Conservation (phyloP, 2,329 filamentous ascomycete genomes). For the Phialophora chinensis region DNA sequence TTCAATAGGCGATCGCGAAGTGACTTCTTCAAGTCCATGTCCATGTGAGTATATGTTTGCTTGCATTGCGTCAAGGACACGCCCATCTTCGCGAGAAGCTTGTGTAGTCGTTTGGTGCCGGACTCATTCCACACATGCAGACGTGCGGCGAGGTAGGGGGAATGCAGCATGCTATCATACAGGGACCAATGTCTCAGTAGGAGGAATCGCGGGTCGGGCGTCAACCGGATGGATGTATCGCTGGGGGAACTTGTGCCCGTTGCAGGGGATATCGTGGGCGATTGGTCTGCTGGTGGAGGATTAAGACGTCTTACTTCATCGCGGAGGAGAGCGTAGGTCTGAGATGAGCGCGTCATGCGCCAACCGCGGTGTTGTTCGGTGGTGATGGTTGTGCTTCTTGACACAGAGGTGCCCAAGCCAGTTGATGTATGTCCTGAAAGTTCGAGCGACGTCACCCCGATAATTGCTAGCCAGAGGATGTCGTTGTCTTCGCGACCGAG, state of each 20-base stretch:
- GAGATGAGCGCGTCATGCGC: slow-evolving; percentile 66
- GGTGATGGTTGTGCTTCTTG: slow-evolving; percentile 57
- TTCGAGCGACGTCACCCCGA: slow-evolving; percentile 93
- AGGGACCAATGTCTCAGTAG: slow-evolving; percentile 95
- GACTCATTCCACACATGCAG: slow-evolving; percentile 94
- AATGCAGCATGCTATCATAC: slow-evolving; percentile 98
- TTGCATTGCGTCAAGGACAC: slow-evolving; percentile 92
- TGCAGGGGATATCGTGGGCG: slow-evolving; percentile 30
- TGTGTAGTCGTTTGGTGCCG: slow-evolving; percentile 86
- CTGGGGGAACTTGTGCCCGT: slow-evolving; percentile 75
- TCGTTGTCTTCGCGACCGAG: slow-evolving; percentile 97
- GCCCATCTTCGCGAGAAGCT: slow-evolving; percentile 96
- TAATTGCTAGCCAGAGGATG: slow-evolving; percentile 90
- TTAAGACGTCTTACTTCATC: slow-evolving; percentile 96
- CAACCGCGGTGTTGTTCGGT: slow-evolving; percentile 47
- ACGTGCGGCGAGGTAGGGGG: slow-evolving; percentile 87
- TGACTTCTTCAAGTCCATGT: slow-evolving; percentile 91
- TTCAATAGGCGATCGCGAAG: slow-evolving; percentile 84
- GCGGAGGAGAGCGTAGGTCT: slow-evolving; percentile 81
- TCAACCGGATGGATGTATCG: slow-evolving; percentile 88
- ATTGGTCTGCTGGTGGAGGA: slow-evolving; percentile 66
- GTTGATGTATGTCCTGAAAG: slow-evolving; percentile 85
- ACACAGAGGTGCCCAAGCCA: slow-evolving; percentile 63
- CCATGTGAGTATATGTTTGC: slow-evolving; percentile 97
- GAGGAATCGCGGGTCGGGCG: slow-evolving; percentile 90